Evolutionary conservation across 179 eudicot species (phyloP).

Genomic region (Silene noctiflora): DNA sequence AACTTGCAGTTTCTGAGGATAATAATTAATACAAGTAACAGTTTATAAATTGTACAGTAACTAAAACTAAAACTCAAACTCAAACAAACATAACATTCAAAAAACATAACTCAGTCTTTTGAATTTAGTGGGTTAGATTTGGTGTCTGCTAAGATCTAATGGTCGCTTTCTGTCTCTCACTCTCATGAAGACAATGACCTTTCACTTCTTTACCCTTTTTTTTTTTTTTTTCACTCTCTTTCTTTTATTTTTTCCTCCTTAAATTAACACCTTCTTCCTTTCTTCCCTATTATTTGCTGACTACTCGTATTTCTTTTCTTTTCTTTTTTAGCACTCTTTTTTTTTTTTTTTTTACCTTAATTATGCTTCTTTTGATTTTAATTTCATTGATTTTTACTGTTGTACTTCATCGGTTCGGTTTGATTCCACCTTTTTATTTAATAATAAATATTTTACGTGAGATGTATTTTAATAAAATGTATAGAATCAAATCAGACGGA

Average conservation of each 20-base stretch:
- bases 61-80: not conserved
- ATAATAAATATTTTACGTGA: too few relatives aligned
- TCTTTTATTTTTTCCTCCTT: not conserved
- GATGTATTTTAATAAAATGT: too few relatives aligned
- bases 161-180: conserved; percentile 74
- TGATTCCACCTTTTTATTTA: too few relatives aligned
- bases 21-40: not conserved
- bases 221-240: not conserved
- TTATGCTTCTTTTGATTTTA: not conserved
- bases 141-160: conserved; percentile 32
- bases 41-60: not conserved
- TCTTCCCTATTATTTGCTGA: conserved; percentile 21
- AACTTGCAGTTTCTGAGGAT: not conserved
- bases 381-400: too few relatives aligned
- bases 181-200: conserved; percentile 81
- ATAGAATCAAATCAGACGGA: too few relatives aligned
- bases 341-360: not conserved
- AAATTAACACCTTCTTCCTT: not conserved
- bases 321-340: not conserved
- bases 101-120: not conserved
- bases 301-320: not conserved
- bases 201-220: conserved; percentile 27
- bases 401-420: too few relatives aligned
- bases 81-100: not conserved
- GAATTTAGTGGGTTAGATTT: conserved; percentile 32